phyloP scores from a whole-genome alignment of 352 stramenopile species.

The Nothophytophthora sp. region DNA sequence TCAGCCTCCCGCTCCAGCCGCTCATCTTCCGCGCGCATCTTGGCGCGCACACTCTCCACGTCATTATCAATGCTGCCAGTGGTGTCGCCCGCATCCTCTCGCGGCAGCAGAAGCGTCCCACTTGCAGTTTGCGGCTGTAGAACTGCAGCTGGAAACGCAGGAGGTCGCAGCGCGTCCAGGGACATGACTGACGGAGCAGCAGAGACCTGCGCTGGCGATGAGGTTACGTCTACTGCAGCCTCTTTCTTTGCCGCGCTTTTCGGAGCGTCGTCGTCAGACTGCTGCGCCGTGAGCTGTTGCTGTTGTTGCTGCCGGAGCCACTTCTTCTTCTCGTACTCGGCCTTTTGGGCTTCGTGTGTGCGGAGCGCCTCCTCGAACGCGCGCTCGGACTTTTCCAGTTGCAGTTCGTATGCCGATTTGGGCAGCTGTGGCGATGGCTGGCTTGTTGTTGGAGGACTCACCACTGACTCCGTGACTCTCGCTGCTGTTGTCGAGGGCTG shows the following conservation, averaged over 20 bases:
- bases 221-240: not conserved
- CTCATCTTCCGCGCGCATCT: constrained; percentile 46
- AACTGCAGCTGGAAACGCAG: constrained; percentile 11
- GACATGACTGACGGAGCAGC: constrained; percentile 14
- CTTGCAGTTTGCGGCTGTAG: not conserved
- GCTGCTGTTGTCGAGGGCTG: not conserved
- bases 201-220: not conserved
- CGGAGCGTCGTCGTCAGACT: not conserved
- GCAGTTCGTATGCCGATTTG: constrained; percentile 44
- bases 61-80: constrained; percentile 9
- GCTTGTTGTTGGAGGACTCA: not conserved
- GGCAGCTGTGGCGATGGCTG: not conserved
- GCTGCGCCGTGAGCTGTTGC: constrained; percentile 1
- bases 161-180: constrained; percentile 13
- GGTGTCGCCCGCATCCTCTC: not conserved
- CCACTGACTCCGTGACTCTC: not conserved
- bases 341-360: constrained; percentile 40
- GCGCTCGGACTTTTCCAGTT: constrained; percentile 47
- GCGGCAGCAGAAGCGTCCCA: not conserved
- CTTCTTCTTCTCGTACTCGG: constrained; percentile 37
- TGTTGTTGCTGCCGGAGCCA: constrained; percentile 20
- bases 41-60: constrained; percentile 39
- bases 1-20: constrained; percentile 44
- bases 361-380: constrained; percentile 43
- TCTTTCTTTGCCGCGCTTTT: not conserved